phyloP scores from a whole-genome alignment of 345 rosid genomes.

The Excoecaria agallocha region DNA sequence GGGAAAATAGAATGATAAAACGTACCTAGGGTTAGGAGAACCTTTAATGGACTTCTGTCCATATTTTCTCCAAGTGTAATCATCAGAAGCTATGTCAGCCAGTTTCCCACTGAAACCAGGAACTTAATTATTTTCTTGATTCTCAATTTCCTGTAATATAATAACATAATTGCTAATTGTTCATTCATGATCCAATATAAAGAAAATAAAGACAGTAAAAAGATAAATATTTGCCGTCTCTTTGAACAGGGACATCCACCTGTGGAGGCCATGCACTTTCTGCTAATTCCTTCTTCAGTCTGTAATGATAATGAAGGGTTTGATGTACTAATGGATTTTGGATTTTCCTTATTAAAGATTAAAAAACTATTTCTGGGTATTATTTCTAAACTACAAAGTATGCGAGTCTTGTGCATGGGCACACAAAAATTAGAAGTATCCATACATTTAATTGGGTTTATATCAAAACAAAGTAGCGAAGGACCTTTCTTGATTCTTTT shows the following conservation, averaged over 20 bases:
- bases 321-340: no score
- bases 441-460: conserved; percentile 32
- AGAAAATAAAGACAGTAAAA: no score
- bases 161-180: neutral
- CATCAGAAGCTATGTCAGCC: conserved; percentile 38
- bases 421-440: conserved; percentile 13
- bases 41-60: conserved; percentile 46
- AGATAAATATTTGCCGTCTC: conserved; percentile 18
- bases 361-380: conserved; percentile 3
- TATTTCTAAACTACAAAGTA: neutral
- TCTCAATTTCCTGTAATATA: conserved; percentile 23
- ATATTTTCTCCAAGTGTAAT: conserved; percentile 38
- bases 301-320: no score
- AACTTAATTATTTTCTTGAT: conserved; percentile 33
- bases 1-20: neutral
- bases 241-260: conserved; percentile 36
- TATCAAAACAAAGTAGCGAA: conserved; percentile 13
- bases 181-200: no score
- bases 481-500: conserved; percentile 42
- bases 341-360: neutral
- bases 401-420: no score
- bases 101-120: conserved; percentile 30
- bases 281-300: neutral
- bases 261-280: conserved; percentile 24
- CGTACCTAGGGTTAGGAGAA: conserved; percentile 43